A percentile compares a stretch with the other conserved stretches of the same genome.
Evolutionary conservation across 148 eudicot genomes (phyloP).

Genomic region (Persicaria tinctoria): DNA sequence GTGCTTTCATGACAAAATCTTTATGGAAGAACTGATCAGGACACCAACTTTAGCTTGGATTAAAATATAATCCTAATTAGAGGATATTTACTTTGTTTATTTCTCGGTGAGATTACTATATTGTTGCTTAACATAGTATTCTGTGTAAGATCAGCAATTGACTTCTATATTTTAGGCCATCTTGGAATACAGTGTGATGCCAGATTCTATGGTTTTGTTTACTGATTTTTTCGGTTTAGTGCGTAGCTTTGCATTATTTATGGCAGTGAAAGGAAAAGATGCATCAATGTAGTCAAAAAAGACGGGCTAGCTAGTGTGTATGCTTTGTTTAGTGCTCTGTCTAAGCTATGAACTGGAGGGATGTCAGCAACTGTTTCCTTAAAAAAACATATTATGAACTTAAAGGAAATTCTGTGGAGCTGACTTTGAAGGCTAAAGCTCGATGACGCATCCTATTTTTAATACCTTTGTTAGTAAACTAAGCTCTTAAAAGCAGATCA

Average conservation of each 20-base stretch:
- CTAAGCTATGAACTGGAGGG: conserved; percentile 5
- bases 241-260: not conserved
- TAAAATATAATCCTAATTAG: conserved; percentile 7
- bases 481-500: conserved; percentile 4
- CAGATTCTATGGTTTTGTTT: not conserved
- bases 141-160: conserved; percentile 9
- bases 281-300: conserved; percentile 1
- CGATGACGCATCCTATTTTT: not conserved
- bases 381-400: not conserved
- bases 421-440: not conserved
- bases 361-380: conserved; percentile 1
- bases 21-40: not conserved
- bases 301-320: conserved; percentile 6
- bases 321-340: conserved; percentile 10
- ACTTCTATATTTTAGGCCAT: conserved; percentile 7
- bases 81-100: not conserved
- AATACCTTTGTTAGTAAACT: not conserved
- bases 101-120: not conserved
- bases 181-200: conserved; percentile 2
- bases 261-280: conserved; percentile 6
- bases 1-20: conserved; percentile 5
- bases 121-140: not conserved
- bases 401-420: conserved; percentile 1
- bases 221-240: not conserved
- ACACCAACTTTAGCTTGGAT: conserved; percentile 4